Conservation (phyloP, 306 rosid species). For the Pterocarpus macrocarpus region DNA sequence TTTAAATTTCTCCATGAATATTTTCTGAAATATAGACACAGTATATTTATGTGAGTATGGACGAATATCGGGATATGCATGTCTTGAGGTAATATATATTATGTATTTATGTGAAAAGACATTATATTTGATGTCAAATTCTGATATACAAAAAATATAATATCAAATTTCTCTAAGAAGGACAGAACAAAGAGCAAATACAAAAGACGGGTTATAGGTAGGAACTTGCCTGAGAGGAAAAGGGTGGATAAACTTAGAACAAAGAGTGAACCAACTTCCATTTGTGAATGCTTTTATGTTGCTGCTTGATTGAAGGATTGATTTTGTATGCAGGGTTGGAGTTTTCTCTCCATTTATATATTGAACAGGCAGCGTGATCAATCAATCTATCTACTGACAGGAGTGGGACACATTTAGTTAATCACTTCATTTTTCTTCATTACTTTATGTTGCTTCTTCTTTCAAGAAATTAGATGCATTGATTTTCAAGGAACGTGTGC, state of each 20-base stretch:
- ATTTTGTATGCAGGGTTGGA: neutral
- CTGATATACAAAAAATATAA: too few species aligned
- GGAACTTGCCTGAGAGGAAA: constrained; percentile 44
- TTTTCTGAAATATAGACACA: too few species aligned
- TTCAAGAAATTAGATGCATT: constrained; percentile 33
- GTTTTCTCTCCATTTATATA: neutral
- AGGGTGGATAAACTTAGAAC: constrained; percentile 36
- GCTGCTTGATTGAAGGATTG: neutral
- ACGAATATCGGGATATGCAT: too few species aligned
- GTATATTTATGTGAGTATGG: too few species aligned
- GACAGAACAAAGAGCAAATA: neutral
- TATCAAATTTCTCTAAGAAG: too few species aligned
- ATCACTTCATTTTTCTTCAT: neutral
- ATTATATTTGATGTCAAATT: too few species aligned
- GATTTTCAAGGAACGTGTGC: constrained; percentile 2
- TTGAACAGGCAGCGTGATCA: neutral
- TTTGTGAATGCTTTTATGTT: constrained; percentile 34
- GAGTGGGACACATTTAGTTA: constrained; percentile 27
- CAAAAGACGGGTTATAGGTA: neutral
- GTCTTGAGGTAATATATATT: too few species aligned
- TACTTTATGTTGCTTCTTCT: constrained; percentile 19
- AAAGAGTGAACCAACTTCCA: constrained; percentile 25
- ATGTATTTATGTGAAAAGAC: too few species aligned
- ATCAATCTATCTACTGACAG: neutral
- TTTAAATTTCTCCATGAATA: too few species aligned